A percentile compares a stretch with the other conserved stretches of the same genome.
Evolutionary conservation across 495 filamentous ascomycete species (phyloP).

Genomic region (Tricharina praecox): DNA sequence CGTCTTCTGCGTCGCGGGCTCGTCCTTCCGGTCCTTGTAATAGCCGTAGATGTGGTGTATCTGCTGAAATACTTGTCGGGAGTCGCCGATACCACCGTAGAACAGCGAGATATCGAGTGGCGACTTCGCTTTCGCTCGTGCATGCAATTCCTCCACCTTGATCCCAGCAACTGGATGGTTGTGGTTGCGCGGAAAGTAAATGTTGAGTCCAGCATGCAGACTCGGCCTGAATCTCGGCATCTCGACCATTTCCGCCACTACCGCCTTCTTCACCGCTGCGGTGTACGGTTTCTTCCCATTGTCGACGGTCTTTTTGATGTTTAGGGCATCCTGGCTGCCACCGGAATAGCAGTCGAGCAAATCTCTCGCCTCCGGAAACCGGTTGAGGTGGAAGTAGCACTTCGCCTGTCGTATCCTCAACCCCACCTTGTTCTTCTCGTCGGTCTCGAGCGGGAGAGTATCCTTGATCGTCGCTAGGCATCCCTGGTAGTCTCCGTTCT

Average conservation of each 20-base stretch:
- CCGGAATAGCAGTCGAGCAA: not conserved
- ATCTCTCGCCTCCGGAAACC: not conserved
- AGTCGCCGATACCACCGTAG: slow-evolving; percentile 1
- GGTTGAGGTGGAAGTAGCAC: not conserved
- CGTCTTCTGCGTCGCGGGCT: not conserved
- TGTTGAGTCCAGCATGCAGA: not conserved
- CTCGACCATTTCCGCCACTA: not conserved
- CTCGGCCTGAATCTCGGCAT: not conserved
- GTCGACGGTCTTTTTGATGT: not conserved
- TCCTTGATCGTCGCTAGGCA: not conserved
- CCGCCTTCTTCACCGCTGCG: not conserved
- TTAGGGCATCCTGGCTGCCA: not conserved
- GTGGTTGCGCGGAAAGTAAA: not conserved
- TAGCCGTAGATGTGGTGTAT: slow-evolving; percentile 1
- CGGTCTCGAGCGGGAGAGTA: not conserved
- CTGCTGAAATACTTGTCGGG: not conserved
- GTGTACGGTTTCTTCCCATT: not conserved
- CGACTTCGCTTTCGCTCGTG: not conserved
- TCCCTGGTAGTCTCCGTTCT: slow-evolving; percentile 2
- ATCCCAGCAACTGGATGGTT: not conserved
- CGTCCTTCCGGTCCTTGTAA: not conserved
- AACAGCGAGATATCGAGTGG: not conserved
- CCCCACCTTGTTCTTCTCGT: not conserved
- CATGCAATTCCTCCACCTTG: not conserved
- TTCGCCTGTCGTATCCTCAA: slow-evolving; percentile 1